Conservation (phyloP, 768 basidiomycete species). For the Candolleomyces eurysporus region DNA sequence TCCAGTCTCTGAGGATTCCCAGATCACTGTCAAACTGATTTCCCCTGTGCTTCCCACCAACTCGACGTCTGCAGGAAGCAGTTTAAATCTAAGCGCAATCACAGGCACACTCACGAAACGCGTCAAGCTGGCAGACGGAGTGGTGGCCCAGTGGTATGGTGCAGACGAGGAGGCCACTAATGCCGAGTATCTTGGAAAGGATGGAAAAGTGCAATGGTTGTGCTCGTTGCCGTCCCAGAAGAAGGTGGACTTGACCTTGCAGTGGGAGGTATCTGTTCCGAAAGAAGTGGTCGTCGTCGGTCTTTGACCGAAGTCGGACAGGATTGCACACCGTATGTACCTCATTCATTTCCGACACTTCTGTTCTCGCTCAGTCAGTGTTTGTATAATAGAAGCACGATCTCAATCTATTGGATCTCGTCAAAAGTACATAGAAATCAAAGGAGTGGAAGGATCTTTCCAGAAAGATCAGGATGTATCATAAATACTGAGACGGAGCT, state of each 20-base stretch:
- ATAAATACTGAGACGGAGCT: neutral
- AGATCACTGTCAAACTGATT: constrained; percentile 40
- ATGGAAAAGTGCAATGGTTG: constrained; percentile 33
- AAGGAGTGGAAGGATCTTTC: too few relatives aligned
- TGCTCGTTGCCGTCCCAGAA: constrained; percentile 27
- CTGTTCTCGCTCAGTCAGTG: too few relatives aligned
- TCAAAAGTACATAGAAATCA: too few relatives aligned
- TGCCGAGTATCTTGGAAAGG: constrained; percentile 22
- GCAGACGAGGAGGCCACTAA: constrained; percentile 26
- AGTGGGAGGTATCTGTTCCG: constrained; percentile 35
- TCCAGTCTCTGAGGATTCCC: constrained; percentile 35
- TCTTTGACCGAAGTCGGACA: neutral
- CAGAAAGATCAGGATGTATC: too few relatives aligned
- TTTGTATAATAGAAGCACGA: too few relatives aligned
- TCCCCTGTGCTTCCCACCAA: constrained; percentile 20
- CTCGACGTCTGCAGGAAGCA: neutral
- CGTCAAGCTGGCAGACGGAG: constrained; percentile 23
- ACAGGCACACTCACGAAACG: constrained; percentile 11
- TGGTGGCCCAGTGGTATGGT: constrained; percentile 38
- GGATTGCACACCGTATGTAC: too few relatives aligned
- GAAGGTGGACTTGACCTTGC: constrained; percentile 32
- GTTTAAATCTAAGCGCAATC: neutral
- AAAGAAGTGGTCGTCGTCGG: neutral
- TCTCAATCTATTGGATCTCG: too few relatives aligned
- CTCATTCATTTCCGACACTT: too few relatives aligned